Percentiles rank a stretch among this genome's conserved stretches.
Conservation (phyloP, 1,284 basidiomycete species). For the Pulveroboletus sp. region DNA sequence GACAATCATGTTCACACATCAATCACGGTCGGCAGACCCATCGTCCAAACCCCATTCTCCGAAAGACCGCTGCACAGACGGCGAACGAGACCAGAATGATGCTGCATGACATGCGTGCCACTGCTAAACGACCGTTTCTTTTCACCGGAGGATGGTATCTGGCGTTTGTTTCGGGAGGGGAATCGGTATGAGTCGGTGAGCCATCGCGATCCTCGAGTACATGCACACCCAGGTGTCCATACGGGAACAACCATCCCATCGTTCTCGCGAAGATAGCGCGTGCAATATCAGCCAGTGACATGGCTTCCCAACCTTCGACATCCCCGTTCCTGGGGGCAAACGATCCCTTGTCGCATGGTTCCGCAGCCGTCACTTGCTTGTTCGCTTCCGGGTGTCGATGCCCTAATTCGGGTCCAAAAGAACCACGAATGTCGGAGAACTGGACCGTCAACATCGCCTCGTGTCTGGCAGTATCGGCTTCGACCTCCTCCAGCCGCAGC, state of each 20-base stretch:
- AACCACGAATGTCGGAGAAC: background rate
- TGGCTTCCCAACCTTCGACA: background rate
- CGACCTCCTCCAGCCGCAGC: conserved; percentile 30
- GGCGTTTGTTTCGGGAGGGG: background rate
- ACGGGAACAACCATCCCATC: conserved; percentile 32
- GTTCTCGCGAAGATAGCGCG: conserved; percentile 22
- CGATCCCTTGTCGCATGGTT: background rate
- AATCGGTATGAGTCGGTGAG: background rate
- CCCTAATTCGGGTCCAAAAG: background rate
- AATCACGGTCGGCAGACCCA: conserved; percentile 28
- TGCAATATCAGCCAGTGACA: conserved; percentile 15
- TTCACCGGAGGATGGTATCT: conserved; percentile 7
- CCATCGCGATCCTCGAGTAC: background rate
- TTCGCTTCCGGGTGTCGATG: conserved; percentile 1
- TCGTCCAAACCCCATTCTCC: conserved; percentile 27
- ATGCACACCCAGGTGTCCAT: conserved; percentile 3
- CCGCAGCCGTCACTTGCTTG: background rate
- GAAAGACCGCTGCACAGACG: conserved; percentile 29
- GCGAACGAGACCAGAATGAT: conserved; percentile 35
- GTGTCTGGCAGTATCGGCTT: conserved; percentile 22
- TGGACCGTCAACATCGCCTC: conserved; percentile 15
- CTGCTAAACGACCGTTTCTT: background rate
- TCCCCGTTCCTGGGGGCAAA: background rate
- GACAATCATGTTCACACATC: conserved; percentile 2
- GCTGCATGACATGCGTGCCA: conserved; percentile 23